A percentile compares a stretch with the other conserved stretches of the same genome.
Conservation (phyloP, 257 asterid species). For the Forsythia suspensa region DNA sequence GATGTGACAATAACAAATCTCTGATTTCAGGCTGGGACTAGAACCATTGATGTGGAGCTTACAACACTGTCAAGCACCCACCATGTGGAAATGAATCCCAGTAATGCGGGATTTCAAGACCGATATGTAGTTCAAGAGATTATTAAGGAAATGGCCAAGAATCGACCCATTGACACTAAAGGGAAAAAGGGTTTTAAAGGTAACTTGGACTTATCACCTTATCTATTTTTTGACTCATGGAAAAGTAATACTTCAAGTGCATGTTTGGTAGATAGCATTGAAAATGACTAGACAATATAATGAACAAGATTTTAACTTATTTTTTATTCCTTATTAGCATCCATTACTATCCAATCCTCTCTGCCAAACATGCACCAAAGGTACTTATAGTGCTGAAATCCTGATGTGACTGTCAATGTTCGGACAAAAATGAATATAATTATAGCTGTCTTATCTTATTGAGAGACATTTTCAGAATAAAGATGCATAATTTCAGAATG, state of each 20-base stretch:
- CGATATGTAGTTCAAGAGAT: slow-evolving; percentile 96
- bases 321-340: background rate
- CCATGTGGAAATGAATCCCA: slow-evolving; percentile 93
- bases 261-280: background rate
- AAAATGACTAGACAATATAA: background rate
- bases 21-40: slow-evolving; percentile 71
- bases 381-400: slow-evolving; percentile 2
- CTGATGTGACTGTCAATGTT: background rate
- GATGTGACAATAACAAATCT: slow-evolving; percentile 17
- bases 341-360: background rate
- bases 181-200: slow-evolving; percentile 97
- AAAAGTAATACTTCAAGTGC: background rate
- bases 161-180: slow-evolving; percentile 86
- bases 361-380: background rate
- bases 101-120: slow-evolving; percentile 96
- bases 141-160: slow-evolving; percentile 96
- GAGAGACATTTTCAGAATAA: background rate
- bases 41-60: slow-evolving; percentile 87
- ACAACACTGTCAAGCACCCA: slow-evolving; percentile 79
- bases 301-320: background rate
- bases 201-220: slow-evolving; percentile 22
- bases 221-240: background rate
- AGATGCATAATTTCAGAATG: background rate
- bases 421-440: background rate
- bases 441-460: background rate